Base-by-base conservation (phyloP, 192 early-diverging fungal genomes). In the Coemansia nantahalensis region DNA sequence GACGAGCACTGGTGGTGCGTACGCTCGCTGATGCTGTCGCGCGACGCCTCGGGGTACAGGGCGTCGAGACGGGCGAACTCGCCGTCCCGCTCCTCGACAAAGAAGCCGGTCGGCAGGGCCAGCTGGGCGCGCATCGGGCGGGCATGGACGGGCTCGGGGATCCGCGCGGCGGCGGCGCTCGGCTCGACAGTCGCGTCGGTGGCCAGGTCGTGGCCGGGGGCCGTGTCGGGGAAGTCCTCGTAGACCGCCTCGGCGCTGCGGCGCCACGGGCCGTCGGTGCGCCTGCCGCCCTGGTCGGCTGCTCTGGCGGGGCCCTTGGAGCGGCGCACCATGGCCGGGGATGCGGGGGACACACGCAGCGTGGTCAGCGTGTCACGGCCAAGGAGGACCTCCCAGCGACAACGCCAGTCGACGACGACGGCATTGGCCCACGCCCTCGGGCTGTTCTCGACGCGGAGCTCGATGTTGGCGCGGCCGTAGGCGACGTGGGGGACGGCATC, bases 61-160 rank as follows among this genome's bases (percentile, higher is more conserved):
- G 19, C 35, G n/a, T 58, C 40, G 47, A 46, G 49, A 8, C 18
- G 10, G 5, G 13, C 0, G 16, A 58, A 58, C 21, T 58, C 47
- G 9, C 4, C 24, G 32, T 58, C 48, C 4, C 41, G 40, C n/a
- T 42, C 24, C 3, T 38, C 6, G 0, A 19, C 15, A 24, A 58
- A 58, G 34, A 36, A 58, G 15, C 19, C 38, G n/a, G 47, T 10
- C 0, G 32, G 33, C 2, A 50, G 42, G 3, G 40, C 56, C 8
- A 58, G 32, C 22, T 24, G 33, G 19, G 31, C 47, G 0, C 41
- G 11, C 47, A 58, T 43, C 3, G 22, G 41, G 7, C 26, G 7
- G 26, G 26, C 26, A 28, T 28, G 26, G 26, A 28, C 26, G 7
- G 26, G 26, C 26, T 28, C 7, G 26, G 26, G 26, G 26, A 28